Conservation (phyloP, 441 rosid genomes). For the Cnidoscolus chayamansa region DNA sequence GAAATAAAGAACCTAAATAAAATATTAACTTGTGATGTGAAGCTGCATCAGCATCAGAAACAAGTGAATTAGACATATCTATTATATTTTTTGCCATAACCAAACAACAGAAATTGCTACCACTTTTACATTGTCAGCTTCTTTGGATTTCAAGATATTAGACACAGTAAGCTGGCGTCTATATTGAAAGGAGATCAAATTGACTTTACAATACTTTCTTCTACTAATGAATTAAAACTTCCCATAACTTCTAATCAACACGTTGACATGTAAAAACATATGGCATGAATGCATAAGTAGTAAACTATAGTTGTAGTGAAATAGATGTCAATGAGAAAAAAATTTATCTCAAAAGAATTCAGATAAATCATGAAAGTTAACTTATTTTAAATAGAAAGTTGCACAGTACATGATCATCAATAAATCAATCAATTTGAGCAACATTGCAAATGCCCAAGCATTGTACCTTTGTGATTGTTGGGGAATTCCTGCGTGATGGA, state of each 20-base stretch:
- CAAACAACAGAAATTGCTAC: background rate
- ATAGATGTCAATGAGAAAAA: background rate
- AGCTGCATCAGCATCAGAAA: background rate
- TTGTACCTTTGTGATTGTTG: conserved; percentile 72
- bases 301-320: background rate
- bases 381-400: background rate
- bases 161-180: background rate
- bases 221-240: background rate
- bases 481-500: conserved; percentile 83
- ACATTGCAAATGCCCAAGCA: background rate
- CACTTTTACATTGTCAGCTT: background rate
- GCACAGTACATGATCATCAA: background rate
- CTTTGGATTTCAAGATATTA: background rate
- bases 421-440: background rate
- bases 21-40: background rate
- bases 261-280: background rate
- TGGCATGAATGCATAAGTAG: background rate
- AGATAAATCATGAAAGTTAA: background rate
- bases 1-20: background rate
- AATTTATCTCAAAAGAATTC: background rate
- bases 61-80: background rate
- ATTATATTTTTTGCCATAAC: background rate
- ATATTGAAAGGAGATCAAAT: background rate
- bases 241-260: background rate
- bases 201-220: background rate